Evolutionary conservation across 805 yeast genomes (phyloP), one percentile per base, ranked within the genome.

Genomic region (Priceomyces medius): DNA sequence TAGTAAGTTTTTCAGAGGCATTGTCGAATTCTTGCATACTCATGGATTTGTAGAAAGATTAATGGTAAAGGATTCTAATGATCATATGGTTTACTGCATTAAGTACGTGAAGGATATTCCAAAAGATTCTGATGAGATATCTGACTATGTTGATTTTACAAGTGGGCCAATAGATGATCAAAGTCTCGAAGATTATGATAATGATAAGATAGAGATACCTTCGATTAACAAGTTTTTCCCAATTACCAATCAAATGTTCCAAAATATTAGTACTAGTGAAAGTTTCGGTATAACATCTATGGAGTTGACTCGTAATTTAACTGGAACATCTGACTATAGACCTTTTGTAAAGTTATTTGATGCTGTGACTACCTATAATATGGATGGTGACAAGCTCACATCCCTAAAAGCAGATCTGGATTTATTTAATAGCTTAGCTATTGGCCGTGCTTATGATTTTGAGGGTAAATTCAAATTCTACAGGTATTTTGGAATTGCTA

Each of bases 381-480:
- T 56, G 29, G 71, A 68, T 39, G 50, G 55, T 12, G 52, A 56
- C 14, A 43, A 49, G 9, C 38, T 57, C n/a, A 56, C 59, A 35
- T 58, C 61, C 3, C 43, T 54, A 20, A 63, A 59, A 38, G 50
- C 47, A 13, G 56, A 55, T 35, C 42, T 47, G 3, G 70, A 65
- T 41, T 54, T 56, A 9, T 61, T 61, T 41, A 56, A 53, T n/a
- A 50, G 58, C 3, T 13, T 39, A 8, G 39, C 53, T 3, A 64
- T 88, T 9, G 72, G 83, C 0, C 72, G 85, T 46, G 81, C 82
- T 13, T 78, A 79, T 44, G 95, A 86, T 54, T 80, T 80, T 49
- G 81, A 79, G 44, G 95, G 95, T 0, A 80, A 88, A 48, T 71
- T 74, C 43, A 84, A 86, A 53, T 85, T 80, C 49, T 86, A 78